Percentiles rank a stretch among this genome's conserved stretches.
Conservation (phyloP, 495 filamentous ascomycete genomes). For the Gamarada debralockiae region DNA sequence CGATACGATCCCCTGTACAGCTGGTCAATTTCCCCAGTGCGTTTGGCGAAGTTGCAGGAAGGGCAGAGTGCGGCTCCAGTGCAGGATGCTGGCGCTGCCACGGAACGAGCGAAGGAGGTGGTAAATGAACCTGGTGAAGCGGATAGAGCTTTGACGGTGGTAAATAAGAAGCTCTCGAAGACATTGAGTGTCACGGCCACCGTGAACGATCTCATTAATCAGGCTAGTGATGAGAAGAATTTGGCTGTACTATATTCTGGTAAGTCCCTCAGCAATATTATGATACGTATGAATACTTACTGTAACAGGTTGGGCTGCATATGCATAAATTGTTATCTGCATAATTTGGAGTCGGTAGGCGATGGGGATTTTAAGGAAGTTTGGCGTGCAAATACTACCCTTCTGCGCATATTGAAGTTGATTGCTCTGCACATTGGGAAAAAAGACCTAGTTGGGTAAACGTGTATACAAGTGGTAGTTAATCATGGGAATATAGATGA, state of each 20-base stretch:
- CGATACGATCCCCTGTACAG: slow-evolving; percentile 94
- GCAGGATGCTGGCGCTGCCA: slow-evolving; percentile 25
- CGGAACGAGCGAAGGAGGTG: slow-evolving; percentile 30
- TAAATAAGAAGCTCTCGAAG: slow-evolving; percentile 90
- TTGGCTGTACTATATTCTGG: slow-evolving; percentile 88
- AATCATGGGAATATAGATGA: no score
- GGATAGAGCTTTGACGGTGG: slow-evolving; percentile 84
- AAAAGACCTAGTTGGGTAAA: no score
- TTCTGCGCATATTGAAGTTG: background rate
- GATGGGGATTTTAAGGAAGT: no score
- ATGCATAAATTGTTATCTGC: slow-evolving; percentile 39
- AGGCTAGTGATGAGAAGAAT: slow-evolving; percentile 90
- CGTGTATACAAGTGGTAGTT: no score
- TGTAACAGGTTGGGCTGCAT: slow-evolving; percentile 59
- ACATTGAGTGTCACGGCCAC: slow-evolving; percentile 90
- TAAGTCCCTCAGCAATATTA: slow-evolving; percentile 36
- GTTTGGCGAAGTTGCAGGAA: slow-evolving; percentile 61
- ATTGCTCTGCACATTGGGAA: no score
- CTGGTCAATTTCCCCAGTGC: slow-evolving; percentile 90
- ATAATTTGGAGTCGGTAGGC: background rate
- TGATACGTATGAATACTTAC: slow-evolving; percentile 16
- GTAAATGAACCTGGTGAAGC: slow-evolving; percentile 85
- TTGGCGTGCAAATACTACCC: background rate
- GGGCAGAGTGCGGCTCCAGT: slow-evolving; percentile 39
- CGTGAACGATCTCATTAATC: slow-evolving; percentile 95